Conservation (phyloP, 1,139 yeast species). For the Eremothecium coryli region DNA sequence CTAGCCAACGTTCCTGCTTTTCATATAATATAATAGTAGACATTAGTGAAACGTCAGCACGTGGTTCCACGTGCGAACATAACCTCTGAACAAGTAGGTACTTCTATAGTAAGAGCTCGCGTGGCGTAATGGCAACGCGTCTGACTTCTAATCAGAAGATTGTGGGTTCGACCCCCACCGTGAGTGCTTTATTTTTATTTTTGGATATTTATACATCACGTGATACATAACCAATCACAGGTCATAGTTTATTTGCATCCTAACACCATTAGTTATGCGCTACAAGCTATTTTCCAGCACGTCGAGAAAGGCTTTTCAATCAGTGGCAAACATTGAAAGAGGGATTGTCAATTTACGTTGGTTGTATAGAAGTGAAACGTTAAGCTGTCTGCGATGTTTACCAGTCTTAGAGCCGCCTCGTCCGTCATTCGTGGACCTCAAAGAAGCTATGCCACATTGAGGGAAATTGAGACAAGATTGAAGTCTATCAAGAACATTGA, state of each 20-base stretch:
- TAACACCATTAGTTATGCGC: no score
- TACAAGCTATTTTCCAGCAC: not conserved
- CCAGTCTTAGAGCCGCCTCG: constrained; percentile 49
- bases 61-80: no score
- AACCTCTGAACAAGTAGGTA: no score
- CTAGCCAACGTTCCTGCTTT: no score
- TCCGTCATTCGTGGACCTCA: constrained; percentile 42
- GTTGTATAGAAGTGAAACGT: no score
- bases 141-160: constrained; percentile 52
- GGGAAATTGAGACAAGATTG: constrained; percentile 97
- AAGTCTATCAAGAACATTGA: constrained; percentile 97
- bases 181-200: constrained; percentile 36
- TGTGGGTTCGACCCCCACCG: constrained; percentile 54
- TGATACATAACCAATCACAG: no score
- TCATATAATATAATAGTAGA: no score
- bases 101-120: constrained; percentile 33
- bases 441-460: constrained; percentile 94
- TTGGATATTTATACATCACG: constrained; percentile 4
- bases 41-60: no score
- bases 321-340: no score
- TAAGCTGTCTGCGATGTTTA: constrained; percentile 44
- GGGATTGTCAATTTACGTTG: no score
- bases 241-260: no score
- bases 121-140: constrained; percentile 57
- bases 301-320: no score